A percentile compares a stretch with the other conserved stretches of the same genome.
Conservation (phyloP, 495 filamentous ascomycete species). For the Aspergillus campestris region DNA sequence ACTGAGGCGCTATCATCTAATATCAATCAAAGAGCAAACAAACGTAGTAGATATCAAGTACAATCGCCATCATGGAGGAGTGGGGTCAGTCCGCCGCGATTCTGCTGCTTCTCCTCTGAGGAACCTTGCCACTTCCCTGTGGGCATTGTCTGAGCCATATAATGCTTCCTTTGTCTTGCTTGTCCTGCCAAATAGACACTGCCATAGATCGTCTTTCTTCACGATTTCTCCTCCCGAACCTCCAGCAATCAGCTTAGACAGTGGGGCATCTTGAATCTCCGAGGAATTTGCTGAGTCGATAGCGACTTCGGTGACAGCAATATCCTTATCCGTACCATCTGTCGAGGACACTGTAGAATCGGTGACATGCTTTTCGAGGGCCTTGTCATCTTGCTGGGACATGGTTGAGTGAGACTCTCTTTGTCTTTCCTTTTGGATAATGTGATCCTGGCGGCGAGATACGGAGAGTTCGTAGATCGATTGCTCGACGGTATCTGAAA, state of each 20-base stretch:
- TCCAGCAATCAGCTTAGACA: constrained; percentile 60
- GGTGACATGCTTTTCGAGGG: constrained; percentile 25
- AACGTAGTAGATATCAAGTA: background rate
- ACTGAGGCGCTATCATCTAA: too few species aligned
- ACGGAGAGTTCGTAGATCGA: constrained; percentile 83
- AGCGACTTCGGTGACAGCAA: constrained; percentile 42
- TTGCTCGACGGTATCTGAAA: constrained; percentile 82
- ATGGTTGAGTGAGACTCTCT: constrained; percentile 11
- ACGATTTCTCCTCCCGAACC: constrained; percentile 76
- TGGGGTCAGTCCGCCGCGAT: constrained; percentile 18
- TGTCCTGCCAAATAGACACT: constrained; percentile 66
- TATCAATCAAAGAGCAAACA: too few species aligned
- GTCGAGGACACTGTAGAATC: constrained; percentile 18
- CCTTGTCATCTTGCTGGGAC: constrained; percentile 19
- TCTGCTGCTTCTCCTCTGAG: constrained; percentile 42
- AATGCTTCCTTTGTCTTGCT: constrained; percentile 7
- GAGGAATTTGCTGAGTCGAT: constrained; percentile 76
- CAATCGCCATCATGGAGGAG: background rate
- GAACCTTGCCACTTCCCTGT: constrained; percentile 35
- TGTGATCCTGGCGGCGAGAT: constrained; percentile 64
- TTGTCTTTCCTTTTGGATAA: constrained; percentile 41
- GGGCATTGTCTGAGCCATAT: constrained; percentile 15
- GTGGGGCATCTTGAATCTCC: constrained; percentile 63
- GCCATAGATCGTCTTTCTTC: constrained; percentile 74
- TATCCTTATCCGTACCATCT: constrained; percentile 15